phyloP scores from a whole-genome alignment of 345 rosid species.

The Raphanus raphanistrum region DNA sequence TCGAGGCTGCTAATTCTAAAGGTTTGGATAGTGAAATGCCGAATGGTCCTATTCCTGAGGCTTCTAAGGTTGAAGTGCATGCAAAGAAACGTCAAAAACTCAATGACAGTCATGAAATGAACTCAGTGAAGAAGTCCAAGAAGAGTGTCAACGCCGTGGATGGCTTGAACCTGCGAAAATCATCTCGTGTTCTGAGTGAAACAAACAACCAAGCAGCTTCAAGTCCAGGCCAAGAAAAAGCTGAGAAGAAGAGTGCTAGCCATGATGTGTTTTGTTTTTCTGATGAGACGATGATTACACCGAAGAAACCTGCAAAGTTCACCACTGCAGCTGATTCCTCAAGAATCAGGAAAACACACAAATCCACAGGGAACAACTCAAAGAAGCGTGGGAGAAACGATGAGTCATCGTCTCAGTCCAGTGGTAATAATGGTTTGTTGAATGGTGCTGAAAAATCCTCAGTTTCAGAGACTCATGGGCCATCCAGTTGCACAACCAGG shows the following conservation, averaged over 20 bases:
- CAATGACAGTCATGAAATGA: constrained; percentile 18
- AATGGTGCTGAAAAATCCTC: constrained; percentile 6
- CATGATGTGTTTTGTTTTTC: constrained; percentile 13
- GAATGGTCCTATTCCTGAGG: constrained; percentile 19
- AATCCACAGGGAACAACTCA: constrained; percentile 31
- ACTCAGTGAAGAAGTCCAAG: constrained; percentile 24
- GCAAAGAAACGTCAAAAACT: constrained; percentile 33
- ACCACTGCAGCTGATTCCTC: constrained; percentile 28
- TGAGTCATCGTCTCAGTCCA: constrained; percentile 32
- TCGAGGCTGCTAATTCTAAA: constrained; percentile 18
- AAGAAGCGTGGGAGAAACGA: constrained; percentile 33
- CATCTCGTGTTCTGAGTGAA: constrained; percentile 20
- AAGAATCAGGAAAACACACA: constrained; percentile 46
- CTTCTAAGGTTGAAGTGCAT: constrained; percentile 29
- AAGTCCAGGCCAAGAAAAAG: not conserved
- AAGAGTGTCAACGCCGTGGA: constrained; percentile 19
- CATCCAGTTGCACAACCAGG: constrained; percentile 19
- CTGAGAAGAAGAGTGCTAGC: constrained; percentile 26
- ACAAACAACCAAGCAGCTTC: constrained; percentile 23
- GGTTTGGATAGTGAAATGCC: constrained; percentile 11
- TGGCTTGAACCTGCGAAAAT: constrained; percentile 21
- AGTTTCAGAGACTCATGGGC: constrained; percentile 21
- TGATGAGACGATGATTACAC: constrained; percentile 19
- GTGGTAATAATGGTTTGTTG: constrained; percentile 15
- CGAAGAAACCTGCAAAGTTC: constrained; percentile 26